Base-by-base conservation (phyloP, 2,329 filamentous ascomycete genomes). In the Huntiella omanensis region DNA sequence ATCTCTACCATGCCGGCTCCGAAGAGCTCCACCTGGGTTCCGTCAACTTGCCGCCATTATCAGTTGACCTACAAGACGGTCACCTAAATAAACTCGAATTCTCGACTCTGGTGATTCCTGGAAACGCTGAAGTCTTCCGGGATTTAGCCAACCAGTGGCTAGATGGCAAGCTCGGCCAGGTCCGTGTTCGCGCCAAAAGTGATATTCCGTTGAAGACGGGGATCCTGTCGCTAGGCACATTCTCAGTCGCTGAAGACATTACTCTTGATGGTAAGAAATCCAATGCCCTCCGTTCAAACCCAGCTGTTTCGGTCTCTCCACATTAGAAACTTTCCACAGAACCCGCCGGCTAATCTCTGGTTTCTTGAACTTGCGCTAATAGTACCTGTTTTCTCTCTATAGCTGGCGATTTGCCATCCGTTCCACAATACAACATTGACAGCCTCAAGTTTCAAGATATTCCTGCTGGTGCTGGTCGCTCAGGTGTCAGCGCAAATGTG, bases 131-230 rank as follows among this genome's bases (percentile, higher is more conserved):
- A 46, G 80, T 78, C 4, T 76, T 95, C 54, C 78, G 83, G 50
- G 72, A 71, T 49, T 72, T 96, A 52, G 85, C 83, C 40, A 85
- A 91, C 58, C 82, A 94, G 59, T 96, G 85, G 78, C 64, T 98
- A 50, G 77, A 83, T 46, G 86, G 87, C 35, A 78, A 75, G 46
- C 65, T 96, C 49, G 71, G 76, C 8, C 68, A 71, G 48, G 63
- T 98, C 48, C 75, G 72, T 50, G 65, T 96, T 11, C 69, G 77
- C 46, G 88, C 81, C 38, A 80, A 79, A 55, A 79, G 84, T 19
- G 66, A 78, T 35, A 67, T 96, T 34, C 69, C 70, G 32, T 62
- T 96, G 47, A 85, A 77, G 59, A 83, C 86, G 40, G 88, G 91
- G 17, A 62, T 93, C 43, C 65, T 96, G 50, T 73, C 74, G 39